phyloP scores from a whole-genome alignment of 169 alveolate genomes.

The Eimeria brunetti region DNA sequence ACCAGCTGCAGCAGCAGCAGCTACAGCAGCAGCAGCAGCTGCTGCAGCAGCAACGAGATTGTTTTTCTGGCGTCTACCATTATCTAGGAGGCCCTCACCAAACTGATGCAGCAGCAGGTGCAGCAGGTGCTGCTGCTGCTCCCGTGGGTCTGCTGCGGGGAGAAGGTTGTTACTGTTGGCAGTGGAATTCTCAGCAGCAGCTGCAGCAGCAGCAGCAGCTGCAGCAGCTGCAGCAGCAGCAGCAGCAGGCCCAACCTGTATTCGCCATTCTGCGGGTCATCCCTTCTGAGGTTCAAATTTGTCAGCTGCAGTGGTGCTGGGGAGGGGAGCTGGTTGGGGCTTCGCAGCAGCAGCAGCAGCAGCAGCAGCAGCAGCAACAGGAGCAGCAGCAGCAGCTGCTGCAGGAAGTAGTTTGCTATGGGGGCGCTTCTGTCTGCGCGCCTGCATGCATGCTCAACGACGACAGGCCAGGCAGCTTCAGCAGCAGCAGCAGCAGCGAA shows the following conservation, averaged over 20 bases:
- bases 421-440: conserved; percentile 22
- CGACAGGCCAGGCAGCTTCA: background rate
- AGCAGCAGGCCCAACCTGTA: background rate
- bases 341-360: conserved; percentile 47
- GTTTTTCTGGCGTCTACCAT: background rate
- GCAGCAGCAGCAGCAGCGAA: conserved; percentile 54
- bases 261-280: conserved; percentile 50
- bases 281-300: conserved; percentile 52
- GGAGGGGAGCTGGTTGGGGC: conserved; percentile 40
- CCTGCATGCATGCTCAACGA: background rate
- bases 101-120: conserved; percentile 24
- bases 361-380: conserved; percentile 63
- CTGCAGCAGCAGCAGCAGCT: conserved; percentile 41
- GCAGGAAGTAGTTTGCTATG: conserved; percentile 19
- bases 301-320: conserved; percentile 74
- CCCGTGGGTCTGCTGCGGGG: background rate
- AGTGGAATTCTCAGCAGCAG: background rate
- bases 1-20: background rate
- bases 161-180: conserved; percentile 51
- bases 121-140: conserved; percentile 11
- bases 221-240: conserved; percentile 49
- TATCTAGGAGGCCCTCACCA: background rate
- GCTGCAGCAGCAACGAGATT: conserved; percentile 14
- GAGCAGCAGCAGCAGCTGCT: conserved; percentile 57
- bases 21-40: background rate